Base-by-base conservation (phyloP, 495 filamentous ascomycete genomes). In the Polyplosphaeria fusca region DNA sequence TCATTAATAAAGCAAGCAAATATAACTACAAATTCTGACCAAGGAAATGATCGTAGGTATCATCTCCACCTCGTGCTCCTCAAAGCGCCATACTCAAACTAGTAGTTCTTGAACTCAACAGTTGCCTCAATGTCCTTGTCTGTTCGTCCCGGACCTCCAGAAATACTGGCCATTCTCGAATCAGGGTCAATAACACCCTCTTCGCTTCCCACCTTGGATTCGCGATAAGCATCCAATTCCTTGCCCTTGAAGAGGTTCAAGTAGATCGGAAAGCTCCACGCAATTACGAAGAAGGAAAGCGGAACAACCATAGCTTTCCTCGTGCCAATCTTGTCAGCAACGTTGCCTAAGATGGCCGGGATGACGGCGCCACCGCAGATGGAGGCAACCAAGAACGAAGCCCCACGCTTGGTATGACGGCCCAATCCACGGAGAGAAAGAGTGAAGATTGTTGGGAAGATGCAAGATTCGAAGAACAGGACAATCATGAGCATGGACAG, bases 361-460 rank as follows among this genome's bases (percentile, higher is more conserved):
- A 87, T 82, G 13, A 85, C 77, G 9, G 78, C 83, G 24, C 85
- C 84, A 14, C 86, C 86, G 5, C 74, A 81, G 23, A 82, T 80
- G 19, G 80, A 80, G 59, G 85, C 82, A 0, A 87, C 86, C 41
- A 89, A 68, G 69, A 77, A 82, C 2, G 81, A 84, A 1, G 83
- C 81, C 11, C 82, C 85, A 16, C 80, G 75, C 69, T 90, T 90
- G 1, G 85, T 88, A 52, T 83, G 84, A 18, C 79, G 74, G 5
- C 85, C 86, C 0, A 89, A 76, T 5, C 86, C 86, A 41, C 86
- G 79, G 25, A 91, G 74, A 2, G 81, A 79, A 1, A 89, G 75
- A 2, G 82, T 77, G 70, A 86, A 87, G 48, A 88, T 82, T 5
- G 86, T 80, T 0, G 87, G 85, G 76, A 85, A 90, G 68, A 86